These are phyloP conservation scores for Pyricularia grisea DNA, from an alignment of 2,329 filamentous ascomycete genomes.

Conservation along the genomic window DNA sequence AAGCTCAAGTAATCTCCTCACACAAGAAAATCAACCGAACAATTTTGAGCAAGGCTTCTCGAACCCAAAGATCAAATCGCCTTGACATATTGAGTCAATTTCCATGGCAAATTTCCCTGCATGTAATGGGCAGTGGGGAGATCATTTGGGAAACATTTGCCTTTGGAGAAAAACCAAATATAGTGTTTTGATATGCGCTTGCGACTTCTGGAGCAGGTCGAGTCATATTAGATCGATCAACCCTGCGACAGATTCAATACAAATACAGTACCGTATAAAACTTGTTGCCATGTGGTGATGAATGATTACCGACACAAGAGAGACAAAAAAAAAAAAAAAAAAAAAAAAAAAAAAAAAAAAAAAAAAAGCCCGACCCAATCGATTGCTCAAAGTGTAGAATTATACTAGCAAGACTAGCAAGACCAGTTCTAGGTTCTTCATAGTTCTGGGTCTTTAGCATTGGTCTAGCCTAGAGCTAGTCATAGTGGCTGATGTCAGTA, in stretches of 20 bases:
- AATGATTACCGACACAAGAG: too few relatives aligned
- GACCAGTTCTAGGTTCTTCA: too few relatives aligned
- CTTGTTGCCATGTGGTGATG: too few relatives aligned
- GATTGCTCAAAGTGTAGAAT: not conserved
- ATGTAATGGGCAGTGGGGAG: not conserved
- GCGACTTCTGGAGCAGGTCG: not conserved
- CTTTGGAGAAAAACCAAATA: not conserved
- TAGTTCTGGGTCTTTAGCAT: not conserved
- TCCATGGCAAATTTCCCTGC: not conserved
- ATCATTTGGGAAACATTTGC: not conserved
- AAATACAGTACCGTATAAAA: too few relatives aligned
- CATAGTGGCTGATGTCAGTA: not conserved
- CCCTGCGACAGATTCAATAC: not conserved
- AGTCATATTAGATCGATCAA: not conserved
- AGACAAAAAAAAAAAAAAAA: too few relatives aligned
- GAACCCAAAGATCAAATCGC: not conserved
- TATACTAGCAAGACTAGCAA: not conserved
- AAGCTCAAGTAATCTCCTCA: not conserved
- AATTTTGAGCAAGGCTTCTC: not conserved
- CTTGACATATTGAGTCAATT: not conserved
- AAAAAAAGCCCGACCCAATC: too few relatives aligned
- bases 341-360: too few relatives aligned
- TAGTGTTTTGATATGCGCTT: not conserved
- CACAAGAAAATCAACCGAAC: not conserved
- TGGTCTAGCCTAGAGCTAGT: not conserved